phyloP scores from a whole-genome alignment of 2,329 filamentous ascomycete genomes.

The Fusarium phyllophilum region DNA sequence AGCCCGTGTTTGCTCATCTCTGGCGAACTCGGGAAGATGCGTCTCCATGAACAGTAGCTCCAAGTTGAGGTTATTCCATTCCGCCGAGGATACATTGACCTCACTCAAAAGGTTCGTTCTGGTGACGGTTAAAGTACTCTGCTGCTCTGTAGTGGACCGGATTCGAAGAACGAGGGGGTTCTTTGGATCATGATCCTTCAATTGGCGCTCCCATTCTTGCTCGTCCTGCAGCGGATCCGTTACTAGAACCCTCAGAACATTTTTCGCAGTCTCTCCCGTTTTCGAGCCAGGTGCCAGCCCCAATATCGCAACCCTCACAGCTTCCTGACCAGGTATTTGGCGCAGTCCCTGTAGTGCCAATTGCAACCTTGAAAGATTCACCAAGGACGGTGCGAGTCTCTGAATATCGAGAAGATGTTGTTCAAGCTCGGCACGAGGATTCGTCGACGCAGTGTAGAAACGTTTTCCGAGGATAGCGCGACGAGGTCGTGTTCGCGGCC shows the following conservation, averaged over 20 bases:
- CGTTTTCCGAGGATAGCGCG: slow-evolving; percentile 41
- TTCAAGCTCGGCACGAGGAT: slow-evolving; percentile 65
- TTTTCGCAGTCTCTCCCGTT: slow-evolving; percentile 63
- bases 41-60: slow-evolving; percentile 70
- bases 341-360: slow-evolving; percentile 74
- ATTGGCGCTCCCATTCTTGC: slow-evolving; percentile 73
- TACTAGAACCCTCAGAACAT: slow-evolving; percentile 74
- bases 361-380: slow-evolving; percentile 76
- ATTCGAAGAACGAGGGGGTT: slow-evolving; percentile 73
- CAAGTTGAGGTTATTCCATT: slow-evolving; percentile 68
- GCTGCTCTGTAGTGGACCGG: slow-evolving; percentile 44
- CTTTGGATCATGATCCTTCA: slow-evolving; percentile 62
- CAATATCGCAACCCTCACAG: slow-evolving; percentile 68
- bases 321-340: slow-evolving; percentile 65
- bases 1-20: slow-evolving; percentile 46
- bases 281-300: slow-evolving; percentile 55
- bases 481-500: slow-evolving; percentile 36
- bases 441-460: slow-evolving; percentile 38
- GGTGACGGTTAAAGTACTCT: slow-evolving; percentile 44
- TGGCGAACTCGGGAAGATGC: slow-evolving; percentile 51
- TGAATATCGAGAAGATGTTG: slow-evolving; percentile 69
- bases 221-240: slow-evolving; percentile 74
- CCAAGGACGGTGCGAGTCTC: slow-evolving; percentile 67
- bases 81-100: slow-evolving; percentile 70
- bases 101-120: slow-evolving; percentile 60